Base-by-base conservation (phyloP, 495 filamentous ascomycete species). In the Podospora tetraspora region DNA sequence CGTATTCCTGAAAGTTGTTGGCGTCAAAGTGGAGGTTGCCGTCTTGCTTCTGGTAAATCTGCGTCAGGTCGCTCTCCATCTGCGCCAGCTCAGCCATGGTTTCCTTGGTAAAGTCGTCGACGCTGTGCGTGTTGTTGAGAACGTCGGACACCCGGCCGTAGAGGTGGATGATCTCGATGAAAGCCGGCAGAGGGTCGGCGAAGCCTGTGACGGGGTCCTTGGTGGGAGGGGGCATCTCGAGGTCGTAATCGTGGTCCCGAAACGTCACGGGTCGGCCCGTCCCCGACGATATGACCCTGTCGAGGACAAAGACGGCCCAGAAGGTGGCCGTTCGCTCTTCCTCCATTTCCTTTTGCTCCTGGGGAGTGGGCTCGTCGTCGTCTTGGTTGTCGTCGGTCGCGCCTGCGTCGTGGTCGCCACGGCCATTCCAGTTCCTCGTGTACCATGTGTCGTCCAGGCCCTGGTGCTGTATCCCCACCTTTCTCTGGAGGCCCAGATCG, bases 241-340 rank as follows among this genome's bases (percentile, higher is more conserved):
- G 79, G 72, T 94, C 92, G 68, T 93, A 93, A 69, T 94, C 91
- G 68, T 90, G 86, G 70, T 94, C 91, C 64, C 89, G 86, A 29
- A 96, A 82, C 1, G 91, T 94, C 5, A 92, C 92, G 3, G 91
- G 87, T 57, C 91, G 80, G 19, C 92, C 92, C 29, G 91, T 94
- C 1, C 92, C 92, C 12, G 91, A 93, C 4, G 92, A 94, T 64
- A 94, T 93, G 66, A 92, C 89, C 37, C 92, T 83, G 72, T 96
- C 92, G 10, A 96, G 83, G 72, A 94, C 90, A 76, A 94, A 94
- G 25, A 96, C 88, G 25, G 91, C 88, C 91, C 91, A 96, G 72
- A 94, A 92, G 0, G 92, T 91, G 73, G 94, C 90, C 19, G 91
- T 90, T 32, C 90, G 84, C 69, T 93, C 91, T 62, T 90, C 84